These are phyloP conservation scores for Prunus persica DNA, from an alignment of 306 rosid species.

Conservation along the genomic window Prunus_persica_NCBIv2 NC_034009.1:4797001-4797500, in stretches of 20 bases:
- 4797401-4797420: background rate
- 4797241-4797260: conserved; percentile 94
- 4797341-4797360: background rate
- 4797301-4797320: conserved; percentile 75
- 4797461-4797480: too few species aligned
- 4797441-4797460: background rate
- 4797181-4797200: conserved; percentile 74
- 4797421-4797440: background rate
- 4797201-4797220: conserved; percentile 59
- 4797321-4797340: conserved; percentile 46
- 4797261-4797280: conserved; percentile 90
- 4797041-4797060: background rate
- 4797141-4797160: conserved; percentile 64
- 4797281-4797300: conserved; percentile 69
- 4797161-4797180: conserved; percentile 52
- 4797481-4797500: background rate
- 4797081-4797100: conserved; percentile 67
- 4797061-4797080: background rate
- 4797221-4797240: conserved; percentile 92
- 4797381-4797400: background rate
- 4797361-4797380: background rate
- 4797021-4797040: background rate
- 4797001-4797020: background rate
- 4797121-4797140: conserved; percentile 33
- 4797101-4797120: conserved; percentile 70